Conservation (phyloP, 192 early-diverging fungal species). For the Coemansia sp. region DNA sequence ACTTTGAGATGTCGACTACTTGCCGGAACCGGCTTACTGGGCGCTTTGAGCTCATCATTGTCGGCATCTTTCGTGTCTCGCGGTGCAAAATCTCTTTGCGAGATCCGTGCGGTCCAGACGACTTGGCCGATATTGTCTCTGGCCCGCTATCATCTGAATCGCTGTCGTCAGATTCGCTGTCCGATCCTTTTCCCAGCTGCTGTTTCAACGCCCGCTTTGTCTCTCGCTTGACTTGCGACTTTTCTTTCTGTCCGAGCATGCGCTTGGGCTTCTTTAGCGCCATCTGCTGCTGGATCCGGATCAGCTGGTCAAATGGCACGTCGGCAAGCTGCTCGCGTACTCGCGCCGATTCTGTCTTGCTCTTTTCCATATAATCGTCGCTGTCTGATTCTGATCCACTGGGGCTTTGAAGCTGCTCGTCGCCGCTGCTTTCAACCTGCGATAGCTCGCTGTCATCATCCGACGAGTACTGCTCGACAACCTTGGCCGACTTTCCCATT, state of each 20-base stretch:
- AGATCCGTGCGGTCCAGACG: not conserved
- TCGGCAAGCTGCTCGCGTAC: slow-evolving; percentile 60
- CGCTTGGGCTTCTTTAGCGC: slow-evolving; percentile 65
- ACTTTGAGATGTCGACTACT: slow-evolving; percentile 33
- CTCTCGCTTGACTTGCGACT: slow-evolving; percentile 32
- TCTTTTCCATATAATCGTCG: slow-evolving; percentile 17
- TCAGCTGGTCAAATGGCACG: slow-evolving; percentile 77
- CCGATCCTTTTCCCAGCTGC: slow-evolving; percentile 25
- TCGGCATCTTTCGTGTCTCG: slow-evolving; percentile 19
- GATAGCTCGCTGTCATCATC: slow-evolving; percentile 47
- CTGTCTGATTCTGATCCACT: not conserved
- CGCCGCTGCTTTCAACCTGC: slow-evolving; percentile 11
- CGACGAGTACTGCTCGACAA: slow-evolving; percentile 47
- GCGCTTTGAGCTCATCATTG: slow-evolving; percentile 46
- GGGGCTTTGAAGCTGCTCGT: slow-evolving; percentile 9
- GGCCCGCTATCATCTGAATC: slow-evolving; percentile 30
- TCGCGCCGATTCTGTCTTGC: slow-evolving; percentile 8
- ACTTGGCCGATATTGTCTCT: slow-evolving; percentile 7
- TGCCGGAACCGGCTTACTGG: slow-evolving; percentile 52
- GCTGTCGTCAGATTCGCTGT: slow-evolving; percentile 29
- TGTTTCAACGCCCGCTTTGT: slow-evolving; percentile 41
- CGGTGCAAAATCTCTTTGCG: slow-evolving; percentile 21
- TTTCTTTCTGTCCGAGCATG: slow-evolving; percentile 35
- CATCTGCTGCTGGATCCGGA: slow-evolving; percentile 74
- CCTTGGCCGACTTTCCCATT: slow-evolving; percentile 26